Evolutionary conservation across 352 stramenopile genomes (phyloP), one percentile per base, ranked within the genome.

Genomic region (Globisporangium abappressorium): DNA sequence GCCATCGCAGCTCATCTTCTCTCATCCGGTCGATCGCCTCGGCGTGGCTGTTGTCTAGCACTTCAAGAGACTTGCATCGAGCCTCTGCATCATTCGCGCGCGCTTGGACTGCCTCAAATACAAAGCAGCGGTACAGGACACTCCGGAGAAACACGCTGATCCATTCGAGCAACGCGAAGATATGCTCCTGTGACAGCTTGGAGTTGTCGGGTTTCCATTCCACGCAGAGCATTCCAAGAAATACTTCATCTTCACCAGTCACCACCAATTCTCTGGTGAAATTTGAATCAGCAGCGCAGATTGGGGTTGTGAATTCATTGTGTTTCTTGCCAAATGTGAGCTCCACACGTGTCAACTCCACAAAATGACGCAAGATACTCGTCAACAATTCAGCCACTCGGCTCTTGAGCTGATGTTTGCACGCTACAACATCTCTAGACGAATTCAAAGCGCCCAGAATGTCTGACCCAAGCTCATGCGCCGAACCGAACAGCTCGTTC

Each of bases 141-240:
- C 30, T 24, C 22, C 51, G 53, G 4, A 68, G 26, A 30, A 54
- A 59, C 22, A 4, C 33, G 6, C 66, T 26, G 15, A 55, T 33
- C 66, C 66, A 72, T 28, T 68, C 54, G 3, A 72, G 28, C 11
- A 57, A n/a, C 14, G 11, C 2, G 5, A 61, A 18, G 15, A 72
- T 22, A 11, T 46, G 5, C 9, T 68, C 33, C 1, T 14, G 5
- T 0, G 41, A 2, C 6, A 61, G 22, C n/a, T n/a, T 24, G 7
- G 66, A 34, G 12, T 49, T 8, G 0, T 36, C 15, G 0, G 38
- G 61, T 2, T 36, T 68, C 60, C 61, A 72, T 9, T 14, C 41
- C 5, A 64, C 28, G 20, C 38, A 20, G 15, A 72, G 5, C 8
- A 22, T 1, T 6, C 66, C 66, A 3, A 64, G 12, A n/a, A 38